Base-by-base conservation (phyloP, 768 basidiomycete species). In the Pleurotus citrinopileatus region DNA sequence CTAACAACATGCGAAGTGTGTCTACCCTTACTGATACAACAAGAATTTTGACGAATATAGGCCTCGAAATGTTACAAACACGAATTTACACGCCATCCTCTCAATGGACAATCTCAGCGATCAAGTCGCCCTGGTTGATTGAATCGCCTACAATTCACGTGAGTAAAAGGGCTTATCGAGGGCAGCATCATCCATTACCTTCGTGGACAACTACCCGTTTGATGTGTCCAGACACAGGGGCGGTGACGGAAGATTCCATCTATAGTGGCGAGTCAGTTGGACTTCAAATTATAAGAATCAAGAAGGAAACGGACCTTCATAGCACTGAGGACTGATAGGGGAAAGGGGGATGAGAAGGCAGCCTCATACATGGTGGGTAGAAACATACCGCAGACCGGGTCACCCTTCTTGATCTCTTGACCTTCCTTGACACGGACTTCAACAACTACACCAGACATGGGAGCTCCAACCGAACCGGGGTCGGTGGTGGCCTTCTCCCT, bases 371-470 rank as follows among this genome's bases (percentile, higher is more conserved):
- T n/a, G n/a, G 32, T 53, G 9, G 59, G 43, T 57, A 58, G 52
- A 53, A 38, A 82, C 87, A 72, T 69, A 90, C 89, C 86, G 70
- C 90, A 90, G 59, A 98, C 75, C 55, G 96, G 94, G 74, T 99
- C 97, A 47, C 97, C 97, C 73, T 94, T 96, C 84, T 89, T 95
- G 70, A 99, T 94, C 66, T 96, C 93, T 55, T 95, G 89, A 20
- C 94, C 94, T 70, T 98, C 97, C 74, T 97, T 96, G 56, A 98
- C 95, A 64, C 96, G 81, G 44, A 99, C 94, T 70, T 99, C 97
- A 15, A 99, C 91, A 52, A 98, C 94, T 46, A 98, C 96, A 70
- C 95, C 97, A 54, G 92, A 93, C 94, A 97, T 96, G 2, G 94
- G 92, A 46, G 94, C 93, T 52, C 95, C 97, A 58, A 98, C 89